phyloP scores from a whole-genome alignment of 257 asterid species.

The Gentiana macrophylla region DNA sequence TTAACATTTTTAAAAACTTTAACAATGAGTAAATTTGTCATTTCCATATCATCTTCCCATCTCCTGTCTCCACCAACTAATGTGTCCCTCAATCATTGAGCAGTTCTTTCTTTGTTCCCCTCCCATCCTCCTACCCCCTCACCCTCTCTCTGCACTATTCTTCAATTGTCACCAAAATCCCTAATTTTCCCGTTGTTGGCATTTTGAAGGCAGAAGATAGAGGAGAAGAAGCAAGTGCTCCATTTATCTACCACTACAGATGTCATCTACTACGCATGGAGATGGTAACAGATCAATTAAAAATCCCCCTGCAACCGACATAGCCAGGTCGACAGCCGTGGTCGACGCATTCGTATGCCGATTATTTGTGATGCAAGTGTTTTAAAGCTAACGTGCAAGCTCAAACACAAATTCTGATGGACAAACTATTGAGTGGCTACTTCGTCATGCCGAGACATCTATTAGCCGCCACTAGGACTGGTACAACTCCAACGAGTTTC shows the following conservation, averaged over 20 bases:
- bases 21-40: too few relatives aligned
- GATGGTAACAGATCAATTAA: slow-evolving; percentile 34
- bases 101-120: slow-evolving; percentile 9
- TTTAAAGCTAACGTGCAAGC: slow-evolving; percentile 85
- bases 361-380: slow-evolving; percentile 95
- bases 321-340: slow-evolving; percentile 93
- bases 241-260: background rate
- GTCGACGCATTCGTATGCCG: slow-evolving; percentile 97
- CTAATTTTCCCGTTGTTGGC: too few relatives aligned
- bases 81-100: slow-evolving; percentile 88
- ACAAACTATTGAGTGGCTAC: slow-evolving; percentile 95
- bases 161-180: background rate
- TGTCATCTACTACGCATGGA: slow-evolving; percentile 15
- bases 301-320: slow-evolving; percentile 96
- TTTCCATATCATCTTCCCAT: slow-evolving; percentile 96
- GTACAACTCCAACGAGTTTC: slow-evolving; percentile 85
- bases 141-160: background rate
- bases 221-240: background rate
- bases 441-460: slow-evolving; percentile 95
- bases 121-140: background rate
- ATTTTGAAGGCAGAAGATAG: background rate
- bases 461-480: slow-evolving; percentile 98
- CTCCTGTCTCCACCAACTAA: slow-evolving; percentile 94
- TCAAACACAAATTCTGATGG: slow-evolving; percentile 97
- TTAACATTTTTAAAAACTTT: too few relatives aligned